These are phyloP conservation scores for Kuraishia ogatae DNA, from an alignment of 805 yeast species.

Conservation along the genomic window DNA sequence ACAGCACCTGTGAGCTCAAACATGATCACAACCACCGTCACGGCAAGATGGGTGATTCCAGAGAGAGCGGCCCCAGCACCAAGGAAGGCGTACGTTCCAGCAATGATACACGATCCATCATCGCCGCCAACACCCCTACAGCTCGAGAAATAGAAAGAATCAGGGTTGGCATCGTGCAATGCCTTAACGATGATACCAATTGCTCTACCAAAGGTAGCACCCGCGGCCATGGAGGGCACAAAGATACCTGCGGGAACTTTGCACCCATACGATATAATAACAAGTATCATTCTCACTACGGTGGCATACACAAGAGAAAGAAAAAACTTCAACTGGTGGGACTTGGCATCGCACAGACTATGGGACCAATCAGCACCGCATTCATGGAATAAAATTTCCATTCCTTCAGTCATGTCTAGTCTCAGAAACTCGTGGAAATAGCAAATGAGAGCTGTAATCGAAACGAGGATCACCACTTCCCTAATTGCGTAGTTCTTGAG, in stretches of 20 bases:
- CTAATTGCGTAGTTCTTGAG: constrained; percentile 48
- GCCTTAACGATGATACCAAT: constrained; percentile 66
- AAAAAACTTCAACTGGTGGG: constrained; percentile 26
- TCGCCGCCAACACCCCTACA: constrained; percentile 26
- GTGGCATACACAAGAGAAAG: constrained; percentile 63
- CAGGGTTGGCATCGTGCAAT: constrained; percentile 29
- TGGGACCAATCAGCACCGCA: constrained; percentile 42
- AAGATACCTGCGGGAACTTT: constrained; percentile 97
- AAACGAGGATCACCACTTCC: constrained; percentile 64
- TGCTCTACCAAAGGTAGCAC: constrained; percentile 89
- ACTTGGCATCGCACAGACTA: constrained; percentile 27
- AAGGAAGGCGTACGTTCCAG: constrained; percentile 90
- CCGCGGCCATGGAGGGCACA: constrained; percentile 95
- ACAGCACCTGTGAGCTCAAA: constrained; percentile 95
- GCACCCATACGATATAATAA: constrained; percentile 82
- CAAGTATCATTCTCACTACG: constrained; percentile 55
- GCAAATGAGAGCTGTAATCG: constrained; percentile 65
- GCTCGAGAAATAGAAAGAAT: constrained; percentile 22
- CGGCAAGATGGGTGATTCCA: constrained; percentile 89
- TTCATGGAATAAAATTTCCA: constrained; percentile 84
- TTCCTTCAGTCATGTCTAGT: constrained; percentile 91
- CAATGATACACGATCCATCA: constrained; percentile 58
- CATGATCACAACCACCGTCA: constrained; percentile 92
- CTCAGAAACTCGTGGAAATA: constrained; percentile 77
- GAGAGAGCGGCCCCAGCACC: constrained; percentile 95